phyloP scores from a whole-genome alignment of 2,329 filamentous ascomycete genomes.

The Cladosporium cucumerinum region DNA sequence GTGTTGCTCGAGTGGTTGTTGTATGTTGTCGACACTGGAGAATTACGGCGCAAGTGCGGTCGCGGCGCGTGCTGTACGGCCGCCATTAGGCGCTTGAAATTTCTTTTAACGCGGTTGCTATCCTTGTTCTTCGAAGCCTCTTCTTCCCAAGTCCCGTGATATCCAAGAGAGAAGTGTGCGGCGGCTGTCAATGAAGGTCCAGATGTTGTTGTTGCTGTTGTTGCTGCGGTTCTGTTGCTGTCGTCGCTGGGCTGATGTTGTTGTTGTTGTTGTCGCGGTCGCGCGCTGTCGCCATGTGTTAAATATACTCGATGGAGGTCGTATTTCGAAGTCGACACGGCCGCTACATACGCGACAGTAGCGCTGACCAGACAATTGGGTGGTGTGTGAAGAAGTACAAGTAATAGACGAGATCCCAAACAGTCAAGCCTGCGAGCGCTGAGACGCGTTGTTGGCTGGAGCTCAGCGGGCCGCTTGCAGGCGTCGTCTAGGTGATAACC shows the following conservation, averaged over 20 bases:
- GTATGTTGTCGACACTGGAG: slow-evolving; percentile 43
- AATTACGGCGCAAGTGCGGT: slow-evolving; percentile 41
- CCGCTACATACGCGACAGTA: slow-evolving; percentile 29
- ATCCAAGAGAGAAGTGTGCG: slow-evolving; percentile 12
- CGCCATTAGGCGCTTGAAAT: slow-evolving; percentile 33
- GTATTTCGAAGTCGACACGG: slow-evolving; percentile 26
- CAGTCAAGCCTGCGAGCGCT: neutral
- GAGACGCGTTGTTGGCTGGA: slow-evolving; percentile 11
- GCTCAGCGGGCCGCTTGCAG: neutral
- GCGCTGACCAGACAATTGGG: slow-evolving; percentile 13
- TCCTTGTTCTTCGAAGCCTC: slow-evolving; percentile 15
- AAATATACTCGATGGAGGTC: slow-evolving; percentile 31
- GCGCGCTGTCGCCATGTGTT: slow-evolving; percentile 28
- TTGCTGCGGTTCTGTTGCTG: slow-evolving; percentile 5
- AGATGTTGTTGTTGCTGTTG: slow-evolving; percentile 10
- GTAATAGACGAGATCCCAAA: neutral
- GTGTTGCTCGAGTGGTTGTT: slow-evolving; percentile 42
- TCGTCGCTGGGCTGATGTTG: slow-evolving; percentile 19
- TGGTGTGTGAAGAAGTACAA: slow-evolving; percentile 6
- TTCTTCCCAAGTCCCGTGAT: neutral
- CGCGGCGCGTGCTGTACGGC: slow-evolving; percentile 33
- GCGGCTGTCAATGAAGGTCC: slow-evolving; percentile 12
- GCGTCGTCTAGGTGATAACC: slow-evolving; percentile 3
- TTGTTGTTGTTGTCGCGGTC: slow-evolving; percentile 20
- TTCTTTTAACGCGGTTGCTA: slow-evolving; percentile 23